A percentile compares a stretch with the other conserved stretches of the same genome.
Evolutionary conservation across 139 green algal species (phyloP).

Genomic region (Tetraselmis chui): DNA sequence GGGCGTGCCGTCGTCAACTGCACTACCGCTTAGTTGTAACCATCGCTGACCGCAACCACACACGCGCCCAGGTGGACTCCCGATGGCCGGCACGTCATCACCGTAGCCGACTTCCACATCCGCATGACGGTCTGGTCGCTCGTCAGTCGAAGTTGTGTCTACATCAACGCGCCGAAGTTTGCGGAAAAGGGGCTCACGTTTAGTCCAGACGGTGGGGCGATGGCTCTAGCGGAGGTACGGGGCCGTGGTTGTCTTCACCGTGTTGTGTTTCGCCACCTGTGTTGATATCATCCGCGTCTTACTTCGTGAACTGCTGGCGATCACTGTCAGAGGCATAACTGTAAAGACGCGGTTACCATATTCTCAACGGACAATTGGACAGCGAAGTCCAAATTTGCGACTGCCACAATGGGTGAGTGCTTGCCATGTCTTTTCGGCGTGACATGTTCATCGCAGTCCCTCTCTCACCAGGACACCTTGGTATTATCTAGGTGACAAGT

Average conservation of each 20-base stretch:
- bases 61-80: slow-evolving; percentile 31
- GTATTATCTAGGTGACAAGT: no score
- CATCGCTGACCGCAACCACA: no score
- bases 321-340: slow-evolving; percentile 49
- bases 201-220: slow-evolving; percentile 47
- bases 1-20: no score
- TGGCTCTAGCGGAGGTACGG: slow-evolving; percentile 72
- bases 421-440: no score
- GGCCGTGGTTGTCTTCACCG: no score
- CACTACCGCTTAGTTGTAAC: no score
- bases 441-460: no score
- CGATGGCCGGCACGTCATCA: slow-evolving; percentile 55
- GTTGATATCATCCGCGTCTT: no score
- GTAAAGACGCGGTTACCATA: slow-evolving; percentile 48
- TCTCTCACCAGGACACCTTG: no score
- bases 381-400: slow-evolving; percentile 3
- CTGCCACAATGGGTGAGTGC: neutral
- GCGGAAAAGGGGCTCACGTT: slow-evolving; percentile 54
- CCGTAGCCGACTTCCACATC: slow-evolving; percentile 71
- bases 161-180: slow-evolving; percentile 68
- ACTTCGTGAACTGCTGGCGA: no score
- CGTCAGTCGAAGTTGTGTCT: slow-evolving; percentile 42
- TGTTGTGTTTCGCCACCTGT: no score
- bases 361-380: slow-evolving; percentile 6
- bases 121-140: slow-evolving; percentile 78